Percentiles rank a stretch among this genome's conserved stretches.
Evolutionary conservation across 2,329 filamentous ascomycete genomes (phyloP).

Genomic region (Leptosphaerulina australis): DNA sequence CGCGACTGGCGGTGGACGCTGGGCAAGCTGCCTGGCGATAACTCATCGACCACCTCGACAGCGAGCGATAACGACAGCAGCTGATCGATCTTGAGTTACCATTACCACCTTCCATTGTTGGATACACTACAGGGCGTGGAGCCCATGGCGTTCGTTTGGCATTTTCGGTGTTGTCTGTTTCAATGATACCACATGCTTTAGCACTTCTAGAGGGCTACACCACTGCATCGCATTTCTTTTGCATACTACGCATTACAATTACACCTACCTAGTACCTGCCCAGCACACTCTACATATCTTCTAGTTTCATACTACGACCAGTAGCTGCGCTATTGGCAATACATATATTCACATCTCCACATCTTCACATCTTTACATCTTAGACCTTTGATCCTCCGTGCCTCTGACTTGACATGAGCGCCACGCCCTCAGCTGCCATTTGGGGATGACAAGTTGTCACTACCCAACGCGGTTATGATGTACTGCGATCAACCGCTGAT

Average conservation of each 20-base stretch:
- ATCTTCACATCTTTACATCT: not conserved
- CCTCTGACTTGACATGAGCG: too few relatives aligned
- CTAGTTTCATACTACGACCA: constrained; percentile 14
- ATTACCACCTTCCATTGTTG: constrained; percentile 4
- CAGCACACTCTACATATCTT: constrained; percentile 8
- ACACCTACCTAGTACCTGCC: constrained; percentile 1
- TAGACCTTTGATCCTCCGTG: not conserved
- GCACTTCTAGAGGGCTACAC: constrained; percentile 9
- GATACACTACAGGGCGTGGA: constrained; percentile 16
- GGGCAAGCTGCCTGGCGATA: constrained; percentile 49
- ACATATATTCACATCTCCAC: constrained; percentile 3
- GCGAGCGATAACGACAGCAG: constrained; percentile 39
- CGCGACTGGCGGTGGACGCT: constrained; percentile 65
- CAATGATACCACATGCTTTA: constrained; percentile 35
- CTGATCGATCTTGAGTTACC: constrained; percentile 17
- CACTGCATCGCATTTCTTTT: constrained; percentile 8
- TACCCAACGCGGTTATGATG: constrained; percentile 1
- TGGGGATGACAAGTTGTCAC: constrained; percentile 1
- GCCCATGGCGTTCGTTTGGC: constrained; percentile 32
- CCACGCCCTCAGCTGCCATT: too few relatives aligned
- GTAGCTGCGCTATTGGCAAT: constrained; percentile 20
- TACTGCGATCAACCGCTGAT: not conserved
- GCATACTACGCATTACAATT: not conserved
- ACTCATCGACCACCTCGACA: constrained; percentile 31
- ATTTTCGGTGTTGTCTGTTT: constrained; percentile 39